Evolutionary conservation across 1,284 basidiomycete species (phyloP).

Genomic region (Ceratobasidium sp.): DNA sequence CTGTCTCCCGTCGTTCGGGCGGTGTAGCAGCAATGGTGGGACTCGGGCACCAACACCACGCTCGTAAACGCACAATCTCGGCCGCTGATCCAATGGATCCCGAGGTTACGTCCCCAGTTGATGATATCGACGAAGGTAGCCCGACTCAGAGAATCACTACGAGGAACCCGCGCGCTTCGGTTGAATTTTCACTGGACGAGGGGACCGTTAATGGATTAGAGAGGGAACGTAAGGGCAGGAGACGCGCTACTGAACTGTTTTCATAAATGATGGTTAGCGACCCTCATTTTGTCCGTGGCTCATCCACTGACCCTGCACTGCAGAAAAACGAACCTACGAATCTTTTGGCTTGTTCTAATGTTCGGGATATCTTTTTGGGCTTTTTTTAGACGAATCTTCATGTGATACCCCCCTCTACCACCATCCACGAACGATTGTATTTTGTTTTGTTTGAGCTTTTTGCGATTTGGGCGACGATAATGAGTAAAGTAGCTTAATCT

Average conservation of each 20-base stretch:
- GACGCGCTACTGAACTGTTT: conserved; percentile 38
- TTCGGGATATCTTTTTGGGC: neutral
- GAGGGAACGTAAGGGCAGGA: conserved; percentile 11
- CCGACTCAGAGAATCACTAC: conserved; percentile 14
- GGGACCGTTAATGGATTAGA: conserved; percentile 17
- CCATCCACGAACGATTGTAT: conserved; percentile 13
- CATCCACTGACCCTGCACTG: neutral
- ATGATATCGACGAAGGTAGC: conserved; percentile 1
- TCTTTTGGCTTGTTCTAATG: neutral
- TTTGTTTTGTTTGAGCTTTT: conserved; percentile 22
- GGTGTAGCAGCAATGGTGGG: conserved; percentile 18
- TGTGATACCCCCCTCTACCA: neutral
- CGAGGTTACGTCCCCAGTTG: conserved; percentile 4
- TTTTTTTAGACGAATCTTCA: conserved; percentile 1
- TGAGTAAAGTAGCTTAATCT: conserved; percentile 32
- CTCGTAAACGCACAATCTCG: conserved; percentile 37
- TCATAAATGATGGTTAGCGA: conserved; percentile 23
- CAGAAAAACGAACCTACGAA: neutral
- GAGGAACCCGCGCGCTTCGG: conserved; percentile 27
- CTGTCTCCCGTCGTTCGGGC: conserved; percentile 23
- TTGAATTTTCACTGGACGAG: conserved; percentile 33
- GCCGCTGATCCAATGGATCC: conserved; percentile 35
- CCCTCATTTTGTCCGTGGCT: neutral
- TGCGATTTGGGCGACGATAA: conserved; percentile 5
- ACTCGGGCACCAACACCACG: conserved; percentile 11